Evolutionary conservation across 306 rosid species (phyloP).

Genomic region (Sechiopsis laciniata): DNA sequence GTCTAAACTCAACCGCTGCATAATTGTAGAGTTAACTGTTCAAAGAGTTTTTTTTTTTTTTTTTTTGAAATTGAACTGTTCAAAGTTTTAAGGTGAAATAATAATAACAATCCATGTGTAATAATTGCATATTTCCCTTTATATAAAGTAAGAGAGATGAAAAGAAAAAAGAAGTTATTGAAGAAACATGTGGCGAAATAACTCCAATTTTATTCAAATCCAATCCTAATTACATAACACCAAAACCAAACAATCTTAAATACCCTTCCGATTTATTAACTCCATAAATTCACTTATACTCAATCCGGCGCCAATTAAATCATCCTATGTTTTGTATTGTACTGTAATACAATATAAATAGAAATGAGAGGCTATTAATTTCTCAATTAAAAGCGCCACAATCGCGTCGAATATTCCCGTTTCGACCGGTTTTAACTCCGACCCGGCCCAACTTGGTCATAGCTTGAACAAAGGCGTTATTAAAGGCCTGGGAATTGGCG

Average conservation of each 20-base stretch:
- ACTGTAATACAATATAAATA: constrained; percentile 8
- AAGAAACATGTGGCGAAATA: no score
- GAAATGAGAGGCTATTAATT: constrained; percentile 22
- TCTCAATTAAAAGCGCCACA: constrained; percentile 38
- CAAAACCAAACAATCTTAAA: neutral
- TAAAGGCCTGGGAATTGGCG: constrained; percentile 26
- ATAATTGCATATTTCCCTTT: no score
- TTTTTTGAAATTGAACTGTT: no score
- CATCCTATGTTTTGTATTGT: neutral
- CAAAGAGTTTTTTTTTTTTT: no score
- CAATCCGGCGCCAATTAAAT: neutral
- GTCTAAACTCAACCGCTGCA: no score
- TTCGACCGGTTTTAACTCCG: constrained; percentile 40
- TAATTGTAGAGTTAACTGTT: no score
- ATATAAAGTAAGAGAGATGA: no score
- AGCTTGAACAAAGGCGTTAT: constrained; percentile 41
- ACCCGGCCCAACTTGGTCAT: constrained; percentile 64
- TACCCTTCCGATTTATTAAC: neutral
- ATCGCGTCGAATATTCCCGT: constrained; percentile 52
- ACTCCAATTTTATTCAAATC: neutral
- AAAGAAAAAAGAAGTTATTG: no score
- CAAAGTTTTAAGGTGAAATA: no score
- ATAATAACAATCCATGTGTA: no score
- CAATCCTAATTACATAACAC: neutral
- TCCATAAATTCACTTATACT: neutral